Evolutionary conservation across 257 asterid species (phyloP), one percentile per base, ranked within the genome.

Genomic region (Plantago elongata): DNA sequence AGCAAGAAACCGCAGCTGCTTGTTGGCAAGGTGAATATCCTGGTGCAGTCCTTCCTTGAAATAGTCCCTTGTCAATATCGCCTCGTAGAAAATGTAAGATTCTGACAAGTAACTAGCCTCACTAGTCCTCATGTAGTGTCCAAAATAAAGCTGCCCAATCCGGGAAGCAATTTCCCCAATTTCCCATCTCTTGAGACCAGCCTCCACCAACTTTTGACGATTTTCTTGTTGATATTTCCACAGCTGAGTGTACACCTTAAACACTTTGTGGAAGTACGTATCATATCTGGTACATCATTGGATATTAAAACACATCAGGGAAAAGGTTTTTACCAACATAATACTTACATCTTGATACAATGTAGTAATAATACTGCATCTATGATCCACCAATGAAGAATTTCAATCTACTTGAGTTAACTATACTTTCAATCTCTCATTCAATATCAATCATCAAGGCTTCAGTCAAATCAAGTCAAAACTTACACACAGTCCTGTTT

Each of bases 81-180:
- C 99, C 73, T 89, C 96, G 47, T 92, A 92, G 64, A 92, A 92
- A 72, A 89, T 85, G 69, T 81, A 89, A 3, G 97, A 85, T 72
- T 92, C 99, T 10, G 94, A 81, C 63, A 92, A 69, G 69, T 81
- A 92, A 76, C 80, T 92, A 63, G 96, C 89, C 70, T 92, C 96
- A 45, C 97, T 85, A n/a, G 99, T 89, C 85, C 95, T 83, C 99
- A 92, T 92, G 76, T 92, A 92, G 79, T 92, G 99, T 18, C 99
- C 99, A 63, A 92, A 92, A 68, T 92, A 92, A 63, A 92, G 96
- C 77, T 92, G 99, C 45, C 95, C 99, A 69, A 92, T 92, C 51
- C 99, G 76, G 54, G 99, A 92, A 49, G 99, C 99, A 72, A 92
- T 92, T 57, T 89, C 99, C 66, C 99, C 99, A 67, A 92, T 92